phyloP scores from a whole-genome alignment of 2,329 filamentous ascomycete genomes.

The Podosphaera leucotricha region DNA sequence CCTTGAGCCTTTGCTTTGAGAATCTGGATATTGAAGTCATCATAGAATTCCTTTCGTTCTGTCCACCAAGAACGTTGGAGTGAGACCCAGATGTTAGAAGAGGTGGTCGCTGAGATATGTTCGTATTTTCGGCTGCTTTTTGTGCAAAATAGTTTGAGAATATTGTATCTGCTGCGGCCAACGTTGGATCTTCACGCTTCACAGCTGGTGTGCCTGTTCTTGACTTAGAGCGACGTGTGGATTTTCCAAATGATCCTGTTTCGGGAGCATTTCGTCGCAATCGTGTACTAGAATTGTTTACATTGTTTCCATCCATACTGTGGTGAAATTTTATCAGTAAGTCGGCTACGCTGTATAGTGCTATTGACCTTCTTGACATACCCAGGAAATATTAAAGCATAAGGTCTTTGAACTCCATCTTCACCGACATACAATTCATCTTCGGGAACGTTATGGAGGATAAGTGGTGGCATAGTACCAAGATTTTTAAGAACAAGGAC shows the following conservation, averaged over 20 bases:
- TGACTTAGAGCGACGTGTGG: slow-evolving; percentile 37
- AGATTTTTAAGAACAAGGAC: too few species aligned
- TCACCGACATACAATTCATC: slow-evolving; percentile 43
- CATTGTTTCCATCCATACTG: slow-evolving; percentile 30
- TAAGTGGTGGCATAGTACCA: slow-evolving; percentile 33
- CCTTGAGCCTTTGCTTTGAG: slow-evolving; percentile 25
- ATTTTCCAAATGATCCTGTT: slow-evolving; percentile 42
- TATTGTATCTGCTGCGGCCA: slow-evolving; percentile 35
- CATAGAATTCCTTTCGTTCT: slow-evolving; percentile 12
- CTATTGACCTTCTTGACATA: not conserved
- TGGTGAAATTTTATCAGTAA: not conserved
- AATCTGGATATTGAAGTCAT: slow-evolving; percentile 7
- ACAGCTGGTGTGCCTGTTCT: slow-evolving; percentile 30
- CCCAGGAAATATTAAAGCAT: slow-evolving; percentile 22
- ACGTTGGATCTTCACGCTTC: slow-evolving; percentile 33
- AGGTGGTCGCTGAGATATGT: slow-evolving; percentile 14
- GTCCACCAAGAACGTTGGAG: slow-evolving; percentile 16
- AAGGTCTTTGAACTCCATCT: slow-evolving; percentile 39
- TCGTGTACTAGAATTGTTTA: slow-evolving; percentile 23
- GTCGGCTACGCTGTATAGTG: too few species aligned
- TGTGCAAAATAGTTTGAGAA: slow-evolving; percentile 34
- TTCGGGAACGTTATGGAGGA: slow-evolving; percentile 44
- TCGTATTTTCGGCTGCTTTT: slow-evolving; percentile 12
- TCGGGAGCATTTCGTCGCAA: slow-evolving; percentile 31
- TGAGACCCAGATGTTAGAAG: slow-evolving; percentile 14